A percentile compares a stretch with the other conserved stretches of the same genome.
Conservation (phyloP, 345 rosid genomes). For the Hirschfeldia incana region DNA sequence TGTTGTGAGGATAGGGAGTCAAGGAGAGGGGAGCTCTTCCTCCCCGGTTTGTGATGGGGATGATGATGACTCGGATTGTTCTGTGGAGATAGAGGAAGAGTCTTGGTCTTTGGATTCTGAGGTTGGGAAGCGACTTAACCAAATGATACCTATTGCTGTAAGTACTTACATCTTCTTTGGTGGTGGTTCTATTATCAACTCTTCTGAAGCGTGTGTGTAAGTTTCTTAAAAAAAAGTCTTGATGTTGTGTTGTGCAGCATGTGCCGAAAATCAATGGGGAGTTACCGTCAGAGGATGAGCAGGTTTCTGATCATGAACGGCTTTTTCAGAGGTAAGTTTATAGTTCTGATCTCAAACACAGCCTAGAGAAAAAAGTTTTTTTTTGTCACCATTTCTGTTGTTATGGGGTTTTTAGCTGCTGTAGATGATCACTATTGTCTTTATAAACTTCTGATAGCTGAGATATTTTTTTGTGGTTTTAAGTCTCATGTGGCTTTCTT, state of each 20-base stretch:
- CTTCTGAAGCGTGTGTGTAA: neutral
- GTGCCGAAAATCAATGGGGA: conserved; percentile 46
- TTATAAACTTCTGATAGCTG: too few relatives aligned
- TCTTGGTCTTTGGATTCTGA: conserved; percentile 47
- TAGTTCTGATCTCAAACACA: neutral
- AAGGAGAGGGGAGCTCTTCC: conserved; percentile 33
- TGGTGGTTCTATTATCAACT: conserved; percentile 6
- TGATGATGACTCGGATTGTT: conserved; percentile 41
- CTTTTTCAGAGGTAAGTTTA: conserved; percentile 37
- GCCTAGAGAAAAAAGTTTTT: neutral
- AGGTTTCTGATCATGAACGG: conserved; percentile 43
- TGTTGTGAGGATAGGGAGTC: neutral
- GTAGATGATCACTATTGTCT: too few relatives aligned
- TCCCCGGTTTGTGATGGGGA: conserved; percentile 40
- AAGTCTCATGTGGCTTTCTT: too few relatives aligned
- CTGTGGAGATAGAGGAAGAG: conserved; percentile 58
- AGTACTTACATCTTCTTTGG: conserved; percentile 36
- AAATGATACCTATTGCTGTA: conserved; percentile 76
- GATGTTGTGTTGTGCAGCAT: conserved; percentile 34
- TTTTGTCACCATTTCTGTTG: neutral
- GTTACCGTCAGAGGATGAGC: conserved; percentile 40
- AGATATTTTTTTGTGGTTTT: too few relatives aligned
- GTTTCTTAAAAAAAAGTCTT: neutral
- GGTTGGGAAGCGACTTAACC: conserved; percentile 67
- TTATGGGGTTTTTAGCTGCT: too few relatives aligned